Percentiles rank a stretch among this genome's conserved stretches.
phyloP scores from a whole-genome alignment of 805 yeast species.

The Candida gorgasii region DNA sequence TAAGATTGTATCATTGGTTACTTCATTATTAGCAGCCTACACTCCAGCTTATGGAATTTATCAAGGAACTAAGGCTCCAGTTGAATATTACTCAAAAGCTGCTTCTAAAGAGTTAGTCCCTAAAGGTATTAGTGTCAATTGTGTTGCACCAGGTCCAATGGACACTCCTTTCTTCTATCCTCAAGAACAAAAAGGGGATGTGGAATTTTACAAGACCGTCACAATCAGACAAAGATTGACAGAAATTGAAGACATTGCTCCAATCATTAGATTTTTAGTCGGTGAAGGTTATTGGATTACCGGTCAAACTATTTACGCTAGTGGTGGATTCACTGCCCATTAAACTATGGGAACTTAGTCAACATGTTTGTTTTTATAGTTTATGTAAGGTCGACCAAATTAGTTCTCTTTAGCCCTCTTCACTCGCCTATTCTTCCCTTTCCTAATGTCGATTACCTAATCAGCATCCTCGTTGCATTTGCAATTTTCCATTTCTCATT shows the following conservation, averaged over 20 bases:
- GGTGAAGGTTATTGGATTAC: slow-evolving; percentile 70
- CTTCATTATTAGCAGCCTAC: slow-evolving; percentile 68
- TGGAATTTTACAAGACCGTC: slow-evolving; percentile 56
- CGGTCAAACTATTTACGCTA: slow-evolving; percentile 66
- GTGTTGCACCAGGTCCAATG: slow-evolving; percentile 69
- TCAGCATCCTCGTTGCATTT: not conserved
- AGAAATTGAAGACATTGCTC: slow-evolving; percentile 60
- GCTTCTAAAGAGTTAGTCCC: slow-evolving; percentile 54
- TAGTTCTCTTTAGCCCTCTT: too few species aligned
- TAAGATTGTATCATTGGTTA: slow-evolving; percentile 55
- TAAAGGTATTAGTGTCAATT: slow-evolving; percentile 50
- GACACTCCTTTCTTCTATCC: slow-evolving; percentile 66
- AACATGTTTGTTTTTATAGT: not conserved
- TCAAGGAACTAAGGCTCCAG: slow-evolving; percentile 61
- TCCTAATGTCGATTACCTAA: not conserved
- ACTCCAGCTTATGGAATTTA: slow-evolving; percentile 52
- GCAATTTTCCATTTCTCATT: not conserved
- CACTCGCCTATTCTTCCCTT: not conserved
- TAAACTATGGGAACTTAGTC: slow-evolving; percentile 16
- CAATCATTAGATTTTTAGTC: slow-evolving; percentile 58
- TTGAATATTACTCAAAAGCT: slow-evolving; percentile 52
- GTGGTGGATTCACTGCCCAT: slow-evolving; percentile 68
- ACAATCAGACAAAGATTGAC: slow-evolving; percentile 54
- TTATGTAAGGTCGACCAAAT: not conserved
- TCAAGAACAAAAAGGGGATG: slow-evolving; percentile 54